phyloP scores from a whole-genome alignment of 495 filamentous ascomycete genomes.

The Penicillium verhagenii region DNA sequence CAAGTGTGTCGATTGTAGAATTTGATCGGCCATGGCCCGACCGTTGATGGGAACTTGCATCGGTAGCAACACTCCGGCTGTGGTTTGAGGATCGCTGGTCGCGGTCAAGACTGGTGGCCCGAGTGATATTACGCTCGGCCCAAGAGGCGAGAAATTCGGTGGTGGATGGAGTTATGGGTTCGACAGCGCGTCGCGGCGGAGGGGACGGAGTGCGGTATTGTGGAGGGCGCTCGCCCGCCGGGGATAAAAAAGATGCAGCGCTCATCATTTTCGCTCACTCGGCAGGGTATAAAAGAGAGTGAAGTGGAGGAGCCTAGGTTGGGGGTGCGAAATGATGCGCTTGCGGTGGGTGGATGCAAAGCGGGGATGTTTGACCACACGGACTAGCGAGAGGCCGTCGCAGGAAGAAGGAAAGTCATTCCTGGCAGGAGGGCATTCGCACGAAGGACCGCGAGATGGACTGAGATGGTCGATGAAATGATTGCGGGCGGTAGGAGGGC shows the following conservation, averaged over 20 bases:
- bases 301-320: constrained; percentile 13
- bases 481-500: constrained; percentile 18
- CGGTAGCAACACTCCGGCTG: constrained; percentile 15
- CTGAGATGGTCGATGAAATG: constrained; percentile 19
- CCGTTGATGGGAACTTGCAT: constrained; percentile 30
- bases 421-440: constrained; percentile 39
- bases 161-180: constrained; percentile 50
- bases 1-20: constrained; percentile 54
- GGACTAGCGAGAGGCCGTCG: constrained; percentile 49
- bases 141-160: constrained; percentile 32
- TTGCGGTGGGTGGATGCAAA: constrained; percentile 48
- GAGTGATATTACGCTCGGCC: constrained; percentile 32
- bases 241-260: constrained; percentile 46
- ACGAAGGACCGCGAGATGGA: constrained; percentile 26
- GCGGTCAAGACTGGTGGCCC: constrained; percentile 29
- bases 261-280: constrained; percentile 38
- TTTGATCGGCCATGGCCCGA: constrained; percentile 47
- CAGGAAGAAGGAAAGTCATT: constrained; percentile 45
- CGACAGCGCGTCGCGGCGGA: constrained; percentile 52
- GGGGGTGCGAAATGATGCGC: constrained; percentile 32
- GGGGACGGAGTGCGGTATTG: constrained; percentile 56
- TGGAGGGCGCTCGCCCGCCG: constrained; percentile 41
- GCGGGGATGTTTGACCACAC: constrained; percentile 49
- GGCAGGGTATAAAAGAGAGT: constrained; percentile 11
- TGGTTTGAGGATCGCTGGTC: constrained; percentile 26